A percentile compares a stretch with the other conserved stretches of the same genome.
These are phyloP conservation scores for Quercus agrifolia DNA, from an alignment of 306 rosid species.

Conservation along the genomic window DNA sequence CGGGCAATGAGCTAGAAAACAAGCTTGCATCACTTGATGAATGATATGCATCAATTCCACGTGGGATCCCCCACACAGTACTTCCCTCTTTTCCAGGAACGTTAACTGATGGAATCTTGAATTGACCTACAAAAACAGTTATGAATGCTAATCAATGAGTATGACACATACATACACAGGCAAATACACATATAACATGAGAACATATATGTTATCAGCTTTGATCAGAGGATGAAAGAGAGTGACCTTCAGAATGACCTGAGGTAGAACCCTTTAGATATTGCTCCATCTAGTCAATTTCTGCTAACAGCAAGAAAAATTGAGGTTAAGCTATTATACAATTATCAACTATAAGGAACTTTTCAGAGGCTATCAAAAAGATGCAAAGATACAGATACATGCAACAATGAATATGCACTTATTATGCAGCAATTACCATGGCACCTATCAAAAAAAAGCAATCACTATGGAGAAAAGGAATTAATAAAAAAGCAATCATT, in stretches of 20 bases:
- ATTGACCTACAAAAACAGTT: conserved; percentile 42
- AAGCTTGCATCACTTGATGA: conserved; percentile 67
- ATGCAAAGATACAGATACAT: not conserved
- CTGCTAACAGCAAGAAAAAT: conserved; percentile 18
- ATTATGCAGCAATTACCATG: not conserved
- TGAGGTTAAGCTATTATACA: conserved; percentile 3
- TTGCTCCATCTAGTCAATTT: conserved; percentile 53
- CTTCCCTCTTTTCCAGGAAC: conserved; percentile 40
- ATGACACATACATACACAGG: not conserved
- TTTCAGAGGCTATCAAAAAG: not conserved
- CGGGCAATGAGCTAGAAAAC: conserved; percentile 83
- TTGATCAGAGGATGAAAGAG: conserved; percentile 19
- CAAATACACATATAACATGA: not conserved
- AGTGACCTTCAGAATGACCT: conserved; percentile 44
- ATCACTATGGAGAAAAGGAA: not conserved
- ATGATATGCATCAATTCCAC: conserved; percentile 37
- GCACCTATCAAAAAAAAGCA: not conserved
- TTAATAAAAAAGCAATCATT: not conserved
- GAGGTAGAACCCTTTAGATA: conserved; percentile 36
- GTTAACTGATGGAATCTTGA: conserved; percentile 34
- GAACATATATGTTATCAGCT: not conserved
- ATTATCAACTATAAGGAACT: not conserved
- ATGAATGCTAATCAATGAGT: conserved; percentile 1
- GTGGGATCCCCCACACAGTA: conserved; percentile 59
- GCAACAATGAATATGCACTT: not conserved